Base-by-base conservation (phyloP, 441 rosid genomes). In the Cnidoscolus chayamansa region DNA sequence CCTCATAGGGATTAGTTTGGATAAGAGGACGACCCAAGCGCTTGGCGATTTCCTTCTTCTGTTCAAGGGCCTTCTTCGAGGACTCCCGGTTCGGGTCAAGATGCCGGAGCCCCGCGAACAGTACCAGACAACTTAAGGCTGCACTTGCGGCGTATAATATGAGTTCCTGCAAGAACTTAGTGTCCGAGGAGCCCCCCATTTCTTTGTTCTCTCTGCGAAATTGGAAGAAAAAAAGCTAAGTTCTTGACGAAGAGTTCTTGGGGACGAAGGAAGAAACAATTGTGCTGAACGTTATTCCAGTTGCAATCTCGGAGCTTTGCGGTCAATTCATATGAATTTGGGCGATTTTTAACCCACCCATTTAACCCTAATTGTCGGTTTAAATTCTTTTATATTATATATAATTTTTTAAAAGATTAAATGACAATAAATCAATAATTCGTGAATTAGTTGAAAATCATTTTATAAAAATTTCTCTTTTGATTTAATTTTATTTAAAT, bases 121-220 rank as follows among this genome's bases (percentile, higher is more conserved):
- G 80, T 57, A 94, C 96, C 80, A 92, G 75, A 76, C 91, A 89
- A 78, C 97, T 94, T 2, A 91, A 54, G 57, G 97, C 97, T 9
- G 98, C 97, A 84, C 98, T 94, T 35, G 98, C 97, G 7, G 97
- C 98, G 82, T 90, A 92, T 47, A 90, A 81, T 51, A 90, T 50
- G 67, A 92, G 82, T 40, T 92, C 86, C 74, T 94, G 95, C 74
- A 92, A 37, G 81, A 92, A 84, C 81, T 81, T 91, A 4, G 96
- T 88, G 86, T 88, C 91, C 53, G 90, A 84, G 9, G 94, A 35
- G 40, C 40, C 40, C 45, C 45, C 45, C 45, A 40, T 40, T 40
- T 40, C 6, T 40, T 40, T 40, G 45, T 7, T 40, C 7, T 40
- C 15, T 25, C 30, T 20, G 15, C 25, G 61, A 2, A 57, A 20